These are phyloP conservation scores for Wallacemonas sp. DNA, from an alignment of 208 protist species.

Conservation along the genomic window DNA sequence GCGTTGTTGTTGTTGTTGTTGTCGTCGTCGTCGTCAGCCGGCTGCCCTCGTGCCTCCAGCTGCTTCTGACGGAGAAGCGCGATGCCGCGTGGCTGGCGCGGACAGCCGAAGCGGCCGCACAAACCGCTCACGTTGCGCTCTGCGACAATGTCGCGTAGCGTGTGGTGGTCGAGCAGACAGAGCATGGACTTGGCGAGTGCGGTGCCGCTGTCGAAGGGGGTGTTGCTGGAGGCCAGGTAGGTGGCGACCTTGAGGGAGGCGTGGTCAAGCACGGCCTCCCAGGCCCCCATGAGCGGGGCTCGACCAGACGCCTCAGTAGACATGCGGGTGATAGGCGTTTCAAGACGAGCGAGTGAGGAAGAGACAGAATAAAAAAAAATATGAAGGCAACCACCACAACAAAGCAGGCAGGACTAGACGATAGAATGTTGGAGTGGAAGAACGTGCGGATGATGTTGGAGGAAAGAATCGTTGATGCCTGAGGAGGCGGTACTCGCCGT, in stretches of 20 bases:
- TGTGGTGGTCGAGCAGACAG: slow-evolving; percentile 48
- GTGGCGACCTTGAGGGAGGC: slow-evolving; percentile 51
- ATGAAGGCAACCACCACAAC: too few relatives aligned
- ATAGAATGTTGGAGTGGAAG: too few relatives aligned
- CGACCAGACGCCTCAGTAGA: not conserved
- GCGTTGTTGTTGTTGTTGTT: slow-evolving; percentile 16
- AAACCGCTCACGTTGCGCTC: slow-evolving; percentile 65
- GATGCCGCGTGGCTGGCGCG: slow-evolving; percentile 31
- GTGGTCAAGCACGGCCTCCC: slow-evolving; percentile 70
- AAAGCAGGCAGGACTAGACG: too few relatives aligned
- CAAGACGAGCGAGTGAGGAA: not conserved
- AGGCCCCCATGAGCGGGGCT: slow-evolving; percentile 39
- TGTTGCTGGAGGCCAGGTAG: slow-evolving; percentile 49
- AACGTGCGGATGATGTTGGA: too few relatives aligned
- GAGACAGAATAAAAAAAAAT: slow-evolving; percentile 15
- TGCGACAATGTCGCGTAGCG: slow-evolving; percentile 60
- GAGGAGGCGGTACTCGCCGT: too few relatives aligned
- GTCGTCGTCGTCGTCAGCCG: slow-evolving; percentile 10
- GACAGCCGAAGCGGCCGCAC: slow-evolving; percentile 72
- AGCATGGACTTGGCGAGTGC: slow-evolving; percentile 60
- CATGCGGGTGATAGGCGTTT: not conserved
- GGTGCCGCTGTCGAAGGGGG: slow-evolving; percentile 40
- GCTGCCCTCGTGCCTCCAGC: slow-evolving; percentile 7
- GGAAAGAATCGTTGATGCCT: too few relatives aligned
- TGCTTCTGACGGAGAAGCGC: not conserved